Conservation (phyloP, 176 grass and related monocot genomes). For the Zoysia japonica region DNA sequence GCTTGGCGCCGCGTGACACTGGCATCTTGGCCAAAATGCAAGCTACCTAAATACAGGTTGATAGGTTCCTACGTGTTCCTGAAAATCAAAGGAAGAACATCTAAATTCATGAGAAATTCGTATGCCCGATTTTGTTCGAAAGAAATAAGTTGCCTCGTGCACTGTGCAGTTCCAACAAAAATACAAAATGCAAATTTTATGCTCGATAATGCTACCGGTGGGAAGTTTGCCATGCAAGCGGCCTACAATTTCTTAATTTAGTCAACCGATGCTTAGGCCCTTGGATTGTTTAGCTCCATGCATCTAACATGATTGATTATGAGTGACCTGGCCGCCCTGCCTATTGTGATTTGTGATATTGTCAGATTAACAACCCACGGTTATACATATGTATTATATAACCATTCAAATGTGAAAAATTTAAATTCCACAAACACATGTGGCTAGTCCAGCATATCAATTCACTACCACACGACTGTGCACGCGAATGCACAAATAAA, state of each 20-base stretch:
- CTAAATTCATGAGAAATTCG: not conserved
- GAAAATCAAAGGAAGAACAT: not conserved
- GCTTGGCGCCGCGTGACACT: slow-evolving; percentile 37
- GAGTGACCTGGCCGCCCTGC: no score
- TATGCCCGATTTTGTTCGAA: not conserved
- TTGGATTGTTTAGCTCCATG: no score
- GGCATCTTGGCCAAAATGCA: slow-evolving; percentile 38
- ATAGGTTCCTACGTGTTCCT: slow-evolving; percentile 1
- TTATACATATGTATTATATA: not conserved
- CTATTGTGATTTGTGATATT: no score
- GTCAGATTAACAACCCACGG: no score
- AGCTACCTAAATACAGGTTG: not conserved
- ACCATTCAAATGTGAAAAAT: not conserved
- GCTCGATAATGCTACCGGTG: no score
- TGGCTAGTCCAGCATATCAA: not conserved
- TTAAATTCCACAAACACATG: not conserved
- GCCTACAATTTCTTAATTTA: no score
- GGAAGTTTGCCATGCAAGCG: no score
- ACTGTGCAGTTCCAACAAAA: not conserved
- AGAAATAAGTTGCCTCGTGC: not conserved
- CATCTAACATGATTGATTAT: no score
- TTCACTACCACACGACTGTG: not conserved
- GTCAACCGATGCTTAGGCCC: no score
- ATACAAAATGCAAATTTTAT: not conserved
- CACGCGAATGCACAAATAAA: not conserved